Conservation (phyloP, 176 grass and related monocot genomes). For the Triticum timopheevii region DNA sequence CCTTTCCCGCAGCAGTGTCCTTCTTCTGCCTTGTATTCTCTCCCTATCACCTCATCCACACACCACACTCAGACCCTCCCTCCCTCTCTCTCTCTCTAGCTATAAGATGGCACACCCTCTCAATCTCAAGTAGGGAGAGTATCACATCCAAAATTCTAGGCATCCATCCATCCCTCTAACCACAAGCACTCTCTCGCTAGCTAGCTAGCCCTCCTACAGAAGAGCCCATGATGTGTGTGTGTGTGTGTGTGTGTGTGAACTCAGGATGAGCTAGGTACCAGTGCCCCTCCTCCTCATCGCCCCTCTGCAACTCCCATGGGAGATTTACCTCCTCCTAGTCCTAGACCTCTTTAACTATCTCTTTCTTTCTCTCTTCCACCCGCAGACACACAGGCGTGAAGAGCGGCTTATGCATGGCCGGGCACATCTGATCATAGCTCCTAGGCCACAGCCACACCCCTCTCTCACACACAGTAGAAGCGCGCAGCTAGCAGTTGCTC, state of each 20-base stretch:
- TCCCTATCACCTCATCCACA: slow-evolving; percentile 32
- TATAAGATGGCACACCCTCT: slow-evolving; percentile 39
- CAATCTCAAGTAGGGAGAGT: slow-evolving; percentile 8
- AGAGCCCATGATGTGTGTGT: slow-evolving; percentile 20
- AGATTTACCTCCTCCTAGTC: slow-evolving; percentile 4
- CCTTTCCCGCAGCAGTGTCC: slow-evolving; percentile 29
- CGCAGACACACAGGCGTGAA: slow-evolving; percentile 8
- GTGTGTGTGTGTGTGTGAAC: not conserved
- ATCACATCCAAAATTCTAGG: slow-evolving; percentile 14
- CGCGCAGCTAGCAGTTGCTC: slow-evolving; percentile 17
- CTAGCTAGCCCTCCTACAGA: slow-evolving; percentile 8
- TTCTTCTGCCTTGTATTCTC: slow-evolving; percentile 32
- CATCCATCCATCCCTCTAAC: not conserved
- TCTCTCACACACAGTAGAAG: not conserved
- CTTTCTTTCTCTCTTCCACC: not conserved
- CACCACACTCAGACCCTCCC: not conserved
- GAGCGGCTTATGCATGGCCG: slow-evolving; percentile 40
- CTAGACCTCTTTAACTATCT: slow-evolving; percentile 2
- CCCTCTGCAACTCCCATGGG: not conserved
- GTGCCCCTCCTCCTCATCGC: slow-evolving; percentile 2
- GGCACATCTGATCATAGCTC: slow-evolving; percentile 48
- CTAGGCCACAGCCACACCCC: slow-evolving; percentile 26
- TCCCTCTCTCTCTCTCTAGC: not conserved
- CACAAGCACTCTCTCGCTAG: slow-evolving; percentile 30
- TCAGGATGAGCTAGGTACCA: not conserved